phyloP scores from a whole-genome alignment of 495 filamentous ascomycete genomes.

The Podospora comata region DNA sequence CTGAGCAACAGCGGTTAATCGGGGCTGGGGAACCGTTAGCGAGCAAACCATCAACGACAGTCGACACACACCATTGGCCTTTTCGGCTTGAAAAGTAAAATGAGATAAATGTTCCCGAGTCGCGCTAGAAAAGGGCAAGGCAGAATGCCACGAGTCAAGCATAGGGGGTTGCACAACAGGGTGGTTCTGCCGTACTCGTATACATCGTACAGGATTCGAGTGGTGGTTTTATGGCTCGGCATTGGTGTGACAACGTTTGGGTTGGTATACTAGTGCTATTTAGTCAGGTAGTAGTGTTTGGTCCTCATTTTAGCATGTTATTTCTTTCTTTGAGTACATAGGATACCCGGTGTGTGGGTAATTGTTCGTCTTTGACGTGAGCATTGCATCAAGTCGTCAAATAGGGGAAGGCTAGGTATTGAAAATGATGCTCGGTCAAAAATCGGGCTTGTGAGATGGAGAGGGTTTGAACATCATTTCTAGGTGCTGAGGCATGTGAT shows the following conservation, averaged over 20 bases:
- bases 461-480: background rate
- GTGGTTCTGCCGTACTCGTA: background rate
- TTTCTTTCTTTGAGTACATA: background rate
- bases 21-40: background rate
- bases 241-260: background rate
- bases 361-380: background rate
- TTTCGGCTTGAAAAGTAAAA: background rate
- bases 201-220: background rate
- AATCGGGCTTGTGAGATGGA: background rate
- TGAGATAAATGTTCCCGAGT: background rate
- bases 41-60: background rate
- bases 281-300: background rate
- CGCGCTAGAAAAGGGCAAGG: background rate
- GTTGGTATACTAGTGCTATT: background rate
- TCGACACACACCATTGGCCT: background rate
- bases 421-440: background rate
- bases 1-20: background rate
- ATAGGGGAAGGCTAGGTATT: background rate
- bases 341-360: background rate
- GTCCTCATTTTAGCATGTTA: background rate
- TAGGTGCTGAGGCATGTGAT: background rate
- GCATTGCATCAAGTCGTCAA: background rate
- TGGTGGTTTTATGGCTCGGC: background rate
- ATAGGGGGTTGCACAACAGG: background rate
- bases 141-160: background rate